phyloP scores from a whole-genome alignment of 108 stramenopile genomes.

The Aurantiochytrium sp. region DNA sequence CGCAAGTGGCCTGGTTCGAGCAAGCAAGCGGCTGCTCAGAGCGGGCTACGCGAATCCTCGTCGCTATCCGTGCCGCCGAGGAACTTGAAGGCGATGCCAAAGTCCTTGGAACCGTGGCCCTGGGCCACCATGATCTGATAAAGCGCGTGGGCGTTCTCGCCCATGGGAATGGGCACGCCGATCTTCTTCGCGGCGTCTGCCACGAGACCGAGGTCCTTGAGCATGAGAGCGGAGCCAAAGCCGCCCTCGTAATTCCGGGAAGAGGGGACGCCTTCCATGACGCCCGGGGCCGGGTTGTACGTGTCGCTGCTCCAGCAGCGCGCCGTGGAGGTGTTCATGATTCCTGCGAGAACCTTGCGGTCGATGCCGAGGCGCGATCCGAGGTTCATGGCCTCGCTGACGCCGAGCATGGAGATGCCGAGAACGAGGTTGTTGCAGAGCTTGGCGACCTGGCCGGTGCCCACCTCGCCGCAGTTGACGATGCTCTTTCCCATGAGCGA shows the following conservation, averaged over 20 bases:
- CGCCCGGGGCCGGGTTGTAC: conserved; percentile 86
- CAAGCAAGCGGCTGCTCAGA: too few relatives aligned
- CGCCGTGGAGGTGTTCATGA: conserved; percentile 85
- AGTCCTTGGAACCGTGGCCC: conserved; percentile 68
- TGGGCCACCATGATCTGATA: conserved; percentile 54
- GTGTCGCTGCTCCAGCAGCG: conserved; percentile 85
- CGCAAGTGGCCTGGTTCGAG: too few relatives aligned
- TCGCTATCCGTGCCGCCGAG: conserved; percentile 36
- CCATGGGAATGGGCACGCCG: conserved; percentile 63
- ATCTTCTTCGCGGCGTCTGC: conserved; percentile 57
- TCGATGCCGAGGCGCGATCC: conserved; percentile 81
- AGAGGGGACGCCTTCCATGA: conserved; percentile 59
- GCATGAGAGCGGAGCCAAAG: conserved; percentile 71
- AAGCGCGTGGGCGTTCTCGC: conserved; percentile 57
- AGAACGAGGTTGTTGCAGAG: conserved; percentile 88
- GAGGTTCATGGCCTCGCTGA: conserved; percentile 85
- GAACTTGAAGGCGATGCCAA: conserved; percentile 68
- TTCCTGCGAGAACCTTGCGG: conserved; percentile 68
- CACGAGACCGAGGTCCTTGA: conserved; percentile 78
- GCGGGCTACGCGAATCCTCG: not conserved
- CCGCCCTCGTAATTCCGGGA: conserved; percentile 51
- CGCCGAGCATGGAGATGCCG: conserved; percentile 84
- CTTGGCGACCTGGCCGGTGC: conserved; percentile 76
- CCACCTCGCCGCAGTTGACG: conserved; percentile 72
- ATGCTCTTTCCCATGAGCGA: conserved; percentile 69